phyloP scores from a whole-genome alignment of 768 basidiomycete species.

The Collybia sp. region DNA sequence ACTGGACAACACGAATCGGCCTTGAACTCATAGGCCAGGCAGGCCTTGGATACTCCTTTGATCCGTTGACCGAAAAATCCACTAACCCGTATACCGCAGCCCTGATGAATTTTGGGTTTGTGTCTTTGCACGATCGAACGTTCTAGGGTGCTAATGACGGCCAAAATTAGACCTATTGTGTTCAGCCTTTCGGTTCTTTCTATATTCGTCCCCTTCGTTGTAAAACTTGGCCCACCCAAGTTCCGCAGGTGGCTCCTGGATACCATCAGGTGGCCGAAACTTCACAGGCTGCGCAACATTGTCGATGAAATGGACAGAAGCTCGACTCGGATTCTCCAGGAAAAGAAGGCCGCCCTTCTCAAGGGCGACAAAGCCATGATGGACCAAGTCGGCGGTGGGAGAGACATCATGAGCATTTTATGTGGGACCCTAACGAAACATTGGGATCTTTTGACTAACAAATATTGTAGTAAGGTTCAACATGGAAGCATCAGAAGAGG shows the following conservation, averaged over 20 bases:
- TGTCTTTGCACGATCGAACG: not conserved
- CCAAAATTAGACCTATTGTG: too few species aligned
- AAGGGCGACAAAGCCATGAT: constrained; percentile 21
- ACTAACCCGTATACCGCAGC: constrained; percentile 8
- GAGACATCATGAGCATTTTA: constrained; percentile 22
- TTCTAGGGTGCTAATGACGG: constrained; percentile 6
- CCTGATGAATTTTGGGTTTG: constrained; percentile 11
- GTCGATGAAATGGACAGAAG: constrained; percentile 25
- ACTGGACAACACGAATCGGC: constrained; percentile 29
- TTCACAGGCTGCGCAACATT: constrained; percentile 20
- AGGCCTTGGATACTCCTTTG: constrained; percentile 32
- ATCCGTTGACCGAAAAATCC: constrained; percentile 16
- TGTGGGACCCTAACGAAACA: constrained; percentile 6
- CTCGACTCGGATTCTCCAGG: constrained; percentile 20
- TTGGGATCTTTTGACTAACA: not conserved
- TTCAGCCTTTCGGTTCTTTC: constrained; percentile 1
- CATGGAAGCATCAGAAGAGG: constrained; percentile 18
- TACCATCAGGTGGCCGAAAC: constrained; percentile 12
- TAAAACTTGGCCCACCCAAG: constrained; percentile 15
- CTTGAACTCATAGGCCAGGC: constrained; percentile 33
- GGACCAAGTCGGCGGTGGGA: constrained; percentile 22
- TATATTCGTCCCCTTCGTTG: constrained; percentile 15
- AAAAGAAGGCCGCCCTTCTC: constrained; percentile 24
- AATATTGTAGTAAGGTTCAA: constrained; percentile 23
- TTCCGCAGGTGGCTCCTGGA: constrained; percentile 23